Evolutionary conservation across 2,329 filamentous ascomycete genomes (phyloP), one percentile per base, ranked within the genome.

Genomic region (Talaromyces sp.): DNA sequence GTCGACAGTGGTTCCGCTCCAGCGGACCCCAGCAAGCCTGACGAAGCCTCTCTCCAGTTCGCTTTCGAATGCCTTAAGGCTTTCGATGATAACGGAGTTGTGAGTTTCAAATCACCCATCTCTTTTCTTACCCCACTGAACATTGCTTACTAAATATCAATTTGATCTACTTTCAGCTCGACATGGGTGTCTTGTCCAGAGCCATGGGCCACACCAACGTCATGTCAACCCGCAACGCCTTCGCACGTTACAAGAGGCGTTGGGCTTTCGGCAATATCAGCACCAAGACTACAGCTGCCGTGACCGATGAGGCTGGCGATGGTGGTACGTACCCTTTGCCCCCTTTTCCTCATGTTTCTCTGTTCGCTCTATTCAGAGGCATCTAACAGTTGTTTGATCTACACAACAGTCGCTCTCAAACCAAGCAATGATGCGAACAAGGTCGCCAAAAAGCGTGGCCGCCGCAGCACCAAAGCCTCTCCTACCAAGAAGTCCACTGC

Each of bases 131-230:
- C 16, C 19, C 27, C 27, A 31, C 8, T 57, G 8, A 3, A 33
- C 22, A 41, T n/a, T 4, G 35, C 13, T n/a, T 14, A 58, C 24
- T 58, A 22, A 54, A 13, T 37, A n/a, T 9, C 37, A 31, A 59
- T 9, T 59, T 58, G 14, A 19, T 27, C 33, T 33, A 19, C 8
- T 19, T 4, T 11, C 56, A 59, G 56, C 39, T 65, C 16, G 64
- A 65, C 27, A 50, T 65, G 10, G 13, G 33, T 19, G 60, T 13
- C 11, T n/a, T 65, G n/a, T 65, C 59, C 39, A 31, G 11, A 6
- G 60, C 60, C 11, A 39, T 62, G 19, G 64, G 64, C 11, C 60
- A 65, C 24, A 65, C 64, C 33, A 65, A 65, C 37, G 19, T 65
- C 13, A n/a, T 10, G 33, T 62, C 59, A 0, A 65, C 64, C 14